Conservation (phyloP, 2,329 filamentous ascomycete genomes). For the Cercospora brassicicola region DNA sequence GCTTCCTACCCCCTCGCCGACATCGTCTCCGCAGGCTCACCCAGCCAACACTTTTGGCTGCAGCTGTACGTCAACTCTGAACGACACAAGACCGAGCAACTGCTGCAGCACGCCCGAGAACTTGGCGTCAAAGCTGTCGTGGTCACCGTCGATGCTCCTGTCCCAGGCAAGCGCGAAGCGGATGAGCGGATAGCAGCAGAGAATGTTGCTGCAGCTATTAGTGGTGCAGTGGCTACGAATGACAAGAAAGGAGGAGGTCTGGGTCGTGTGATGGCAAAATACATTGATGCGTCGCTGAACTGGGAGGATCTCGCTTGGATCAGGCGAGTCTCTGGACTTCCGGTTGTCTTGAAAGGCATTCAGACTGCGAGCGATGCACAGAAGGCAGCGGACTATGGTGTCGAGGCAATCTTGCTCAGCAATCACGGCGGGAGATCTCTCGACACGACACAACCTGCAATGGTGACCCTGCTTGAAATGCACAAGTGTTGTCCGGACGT, state of each 20-base stretch:
- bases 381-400: slow-evolving; percentile 47
- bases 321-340: slow-evolving; percentile 61
- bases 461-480: slow-evolving; percentile 63
- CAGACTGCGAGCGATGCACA: slow-evolving; percentile 53
- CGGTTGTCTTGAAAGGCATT: slow-evolving; percentile 63
- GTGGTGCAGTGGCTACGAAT: slow-evolving; percentile 50
- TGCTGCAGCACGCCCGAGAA: slow-evolving; percentile 51
- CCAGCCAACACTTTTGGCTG: slow-evolving; percentile 50
- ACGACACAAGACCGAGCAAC: slow-evolving; percentile 51
- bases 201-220: slow-evolving; percentile 52
- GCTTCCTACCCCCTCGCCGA: slow-evolving; percentile 34
- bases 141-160: slow-evolving; percentile 59
- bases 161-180: slow-evolving; percentile 56
- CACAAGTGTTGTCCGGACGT: slow-evolving; percentile 62
- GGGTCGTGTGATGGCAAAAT: slow-evolving; percentile 55
- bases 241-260: slow-evolving; percentile 58
- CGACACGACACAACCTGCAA: slow-evolving; percentile 52
- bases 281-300: slow-evolving; percentile 46
- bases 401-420: slow-evolving; percentile 53
- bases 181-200: slow-evolving; percentile 51
- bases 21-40: slow-evolving; percentile 26
- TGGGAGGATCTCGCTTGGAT: slow-evolving; percentile 65
- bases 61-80: slow-evolving; percentile 64
- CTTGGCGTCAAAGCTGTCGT: slow-evolving; percentile 57
- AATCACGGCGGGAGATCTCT: slow-evolving; percentile 57